Conservation (phyloP, 164 flowering plant species). For the Santalum album region DNA sequence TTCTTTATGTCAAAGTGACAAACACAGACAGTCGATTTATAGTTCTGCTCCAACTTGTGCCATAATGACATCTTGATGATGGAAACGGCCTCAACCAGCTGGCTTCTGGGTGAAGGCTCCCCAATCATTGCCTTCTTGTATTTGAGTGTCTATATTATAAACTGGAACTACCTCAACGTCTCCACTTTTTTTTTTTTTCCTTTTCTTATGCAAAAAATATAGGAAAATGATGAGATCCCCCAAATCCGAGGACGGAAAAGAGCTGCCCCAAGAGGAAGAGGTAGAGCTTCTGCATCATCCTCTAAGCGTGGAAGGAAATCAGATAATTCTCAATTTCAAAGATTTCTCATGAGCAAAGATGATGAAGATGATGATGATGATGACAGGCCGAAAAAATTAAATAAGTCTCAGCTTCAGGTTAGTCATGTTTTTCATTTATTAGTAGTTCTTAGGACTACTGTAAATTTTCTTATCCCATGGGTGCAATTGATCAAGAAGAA, state of each 20-base stretch:
- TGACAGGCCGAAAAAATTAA: conserved; percentile 40
- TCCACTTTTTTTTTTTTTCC: neutral
- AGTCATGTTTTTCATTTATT: conserved; percentile 11
- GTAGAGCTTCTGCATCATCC: conserved; percentile 50
- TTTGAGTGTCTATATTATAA: too few relatives aligned
- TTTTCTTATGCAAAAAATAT: neutral
- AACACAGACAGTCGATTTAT: too few relatives aligned
- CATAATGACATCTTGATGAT: too few relatives aligned
- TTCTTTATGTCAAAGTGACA: too few relatives aligned
- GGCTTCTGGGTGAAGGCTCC: too few relatives aligned
- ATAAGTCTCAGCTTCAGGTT: conserved; percentile 74
- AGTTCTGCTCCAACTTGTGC: too few relatives aligned
- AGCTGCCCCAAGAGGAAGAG: conserved; percentile 75
- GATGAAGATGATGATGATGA: conserved; percentile 80
- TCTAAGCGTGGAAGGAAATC: conserved; percentile 76
- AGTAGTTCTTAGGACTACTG: too few relatives aligned
- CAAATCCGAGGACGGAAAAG: conserved; percentile 68
- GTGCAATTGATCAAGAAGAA: too few relatives aligned
- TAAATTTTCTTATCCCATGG: too few relatives aligned
- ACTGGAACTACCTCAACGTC: too few relatives aligned
- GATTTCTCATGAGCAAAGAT: conserved; percentile 46
- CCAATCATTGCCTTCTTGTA: too few relatives aligned
- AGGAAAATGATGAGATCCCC: conserved; percentile 54
- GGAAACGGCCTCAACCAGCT: too few relatives aligned
- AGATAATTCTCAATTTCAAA: conserved; percentile 48